Conservation (phyloP, 2,329 filamentous ascomycete species). For the Dendryphion nanum region DNA sequence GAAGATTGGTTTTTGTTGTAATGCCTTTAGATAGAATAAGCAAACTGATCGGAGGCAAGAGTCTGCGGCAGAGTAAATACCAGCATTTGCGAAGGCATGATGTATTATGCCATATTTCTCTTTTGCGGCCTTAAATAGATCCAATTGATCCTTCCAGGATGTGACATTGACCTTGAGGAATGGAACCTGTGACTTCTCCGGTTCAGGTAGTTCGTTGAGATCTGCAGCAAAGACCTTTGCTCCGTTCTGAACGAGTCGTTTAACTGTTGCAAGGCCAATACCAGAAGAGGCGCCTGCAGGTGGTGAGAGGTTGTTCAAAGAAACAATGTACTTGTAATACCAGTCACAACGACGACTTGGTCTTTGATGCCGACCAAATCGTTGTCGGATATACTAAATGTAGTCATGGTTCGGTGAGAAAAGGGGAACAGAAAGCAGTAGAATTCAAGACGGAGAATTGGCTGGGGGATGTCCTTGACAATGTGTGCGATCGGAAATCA, state of each 20-base stretch:
- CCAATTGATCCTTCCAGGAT: slow-evolving; percentile 51
- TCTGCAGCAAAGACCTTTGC: slow-evolving; percentile 58
- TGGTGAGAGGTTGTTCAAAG: background rate
- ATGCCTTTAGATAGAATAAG: slow-evolving; percentile 15
- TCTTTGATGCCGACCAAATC: slow-evolving; percentile 46
- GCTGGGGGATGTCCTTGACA: too few species aligned
- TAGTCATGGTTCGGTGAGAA: slow-evolving; percentile 38
- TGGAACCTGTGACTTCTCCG: slow-evolving; percentile 17
- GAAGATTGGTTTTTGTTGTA: slow-evolving; percentile 10
- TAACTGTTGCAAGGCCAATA: slow-evolving; percentile 58
- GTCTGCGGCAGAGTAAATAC: slow-evolving; percentile 2
- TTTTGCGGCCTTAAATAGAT: slow-evolving; percentile 52
- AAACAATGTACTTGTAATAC: slow-evolving; percentile 33
- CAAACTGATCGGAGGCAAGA: too few species aligned
- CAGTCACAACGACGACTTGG: slow-evolving; percentile 55
- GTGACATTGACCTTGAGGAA: slow-evolving; percentile 34
- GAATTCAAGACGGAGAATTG: too few species aligned
- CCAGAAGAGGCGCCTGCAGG: slow-evolving; percentile 56
- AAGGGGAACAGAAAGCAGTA: background rate
- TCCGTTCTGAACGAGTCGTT: slow-evolving; percentile 52
- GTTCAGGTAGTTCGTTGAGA: slow-evolving; percentile 43
- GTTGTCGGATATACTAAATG: slow-evolving; percentile 47
- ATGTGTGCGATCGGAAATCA: slow-evolving; percentile 1
- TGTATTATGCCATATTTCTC: slow-evolving; percentile 43
- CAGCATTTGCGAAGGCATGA: slow-evolving; percentile 45